A percentile compares a stretch with the other conserved stretches of the same genome.
phyloP scores from a whole-genome alignment of 2,329 filamentous ascomycete species.

The Aspergillus novofumigatus region DNA sequence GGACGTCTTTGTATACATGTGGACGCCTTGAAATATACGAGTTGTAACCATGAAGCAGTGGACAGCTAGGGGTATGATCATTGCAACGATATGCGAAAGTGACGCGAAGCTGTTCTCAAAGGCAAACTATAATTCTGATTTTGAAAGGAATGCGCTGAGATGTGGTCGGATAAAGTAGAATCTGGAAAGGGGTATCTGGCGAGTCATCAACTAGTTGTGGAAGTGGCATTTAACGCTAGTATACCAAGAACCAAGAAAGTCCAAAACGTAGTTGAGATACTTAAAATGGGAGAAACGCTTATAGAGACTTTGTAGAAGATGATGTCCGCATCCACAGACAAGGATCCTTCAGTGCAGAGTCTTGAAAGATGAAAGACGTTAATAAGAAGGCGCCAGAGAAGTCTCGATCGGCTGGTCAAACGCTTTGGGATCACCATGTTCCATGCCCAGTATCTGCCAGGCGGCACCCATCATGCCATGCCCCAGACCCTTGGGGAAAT shows the following conservation, averaged over 20 bases:
- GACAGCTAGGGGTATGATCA: background rate
- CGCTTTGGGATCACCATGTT: conserved; percentile 27
- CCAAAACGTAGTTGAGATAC: background rate
- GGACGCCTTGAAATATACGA: background rate
- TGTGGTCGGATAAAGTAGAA: background rate
- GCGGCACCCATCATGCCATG: conserved; percentile 41
- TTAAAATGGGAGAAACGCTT: background rate
- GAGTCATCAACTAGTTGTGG: background rate
- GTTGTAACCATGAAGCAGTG: background rate
- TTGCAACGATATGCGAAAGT: background rate
- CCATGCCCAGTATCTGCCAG: conserved; percentile 40
- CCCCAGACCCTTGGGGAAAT: conserved; percentile 29
- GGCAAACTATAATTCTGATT: background rate
- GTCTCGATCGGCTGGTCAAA: conserved; percentile 13
- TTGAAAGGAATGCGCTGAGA: background rate
- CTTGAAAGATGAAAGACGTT: background rate
- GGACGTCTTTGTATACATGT: background rate
- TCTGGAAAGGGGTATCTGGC: background rate
- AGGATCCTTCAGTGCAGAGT: background rate
- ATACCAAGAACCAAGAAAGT: background rate
- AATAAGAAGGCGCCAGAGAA: conserved; percentile 6
- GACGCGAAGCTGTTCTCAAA: background rate
- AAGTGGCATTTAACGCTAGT: background rate
- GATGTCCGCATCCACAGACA: background rate
- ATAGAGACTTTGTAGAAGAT: background rate